Conservation (phyloP, 1,284 basidiomycete species). For the Cryptococcus sp. region DNA sequence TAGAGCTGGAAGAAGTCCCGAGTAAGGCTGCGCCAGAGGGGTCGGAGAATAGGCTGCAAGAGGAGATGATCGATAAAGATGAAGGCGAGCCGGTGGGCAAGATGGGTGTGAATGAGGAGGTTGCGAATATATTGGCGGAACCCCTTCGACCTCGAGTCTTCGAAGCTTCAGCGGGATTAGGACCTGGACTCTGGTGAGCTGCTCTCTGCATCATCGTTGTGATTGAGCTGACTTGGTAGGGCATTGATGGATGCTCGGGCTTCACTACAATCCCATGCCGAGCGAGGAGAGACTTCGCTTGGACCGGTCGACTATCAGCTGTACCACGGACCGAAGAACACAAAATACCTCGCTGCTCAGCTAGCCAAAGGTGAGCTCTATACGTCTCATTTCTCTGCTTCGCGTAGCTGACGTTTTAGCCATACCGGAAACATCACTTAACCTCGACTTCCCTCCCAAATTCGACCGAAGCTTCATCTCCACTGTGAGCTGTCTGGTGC, state of each 20-base stretch:
- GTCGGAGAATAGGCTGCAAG: too few relatives aligned
- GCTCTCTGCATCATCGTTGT: not conserved
- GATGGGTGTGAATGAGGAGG: slow-evolving; percentile 5
- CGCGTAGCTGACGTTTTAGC: slow-evolving; percentile 2
- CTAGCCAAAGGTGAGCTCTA: slow-evolving; percentile 1
- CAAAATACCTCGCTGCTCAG: not conserved
- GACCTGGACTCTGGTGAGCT: slow-evolving; percentile 48
- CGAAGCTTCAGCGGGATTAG: slow-evolving; percentile 46
- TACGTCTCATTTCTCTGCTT: not conserved
- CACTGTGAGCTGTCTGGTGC: slow-evolving; percentile 3
- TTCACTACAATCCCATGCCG: slow-evolving; percentile 5
- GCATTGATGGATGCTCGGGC: not conserved
- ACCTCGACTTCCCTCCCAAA: slow-evolving; percentile 1
- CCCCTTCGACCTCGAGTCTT: slow-evolving; percentile 26
- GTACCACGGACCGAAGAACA: slow-evolving; percentile 4
- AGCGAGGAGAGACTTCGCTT: not conserved
- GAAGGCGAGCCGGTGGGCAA: too few relatives aligned
- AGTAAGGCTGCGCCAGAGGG: too few relatives aligned
- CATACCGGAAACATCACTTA: slow-evolving; percentile 6
- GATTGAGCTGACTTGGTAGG: not conserved
- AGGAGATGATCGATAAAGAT: too few relatives aligned
- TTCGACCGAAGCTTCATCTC: slow-evolving; percentile 19
- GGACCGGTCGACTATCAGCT: slow-evolving; percentile 6
- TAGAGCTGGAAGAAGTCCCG: slow-evolving; percentile 1
- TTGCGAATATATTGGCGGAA: not conserved